Conservation (phyloP, 2,329 filamentous ascomycete genomes). For the Scytalidium lignicola region DNA sequence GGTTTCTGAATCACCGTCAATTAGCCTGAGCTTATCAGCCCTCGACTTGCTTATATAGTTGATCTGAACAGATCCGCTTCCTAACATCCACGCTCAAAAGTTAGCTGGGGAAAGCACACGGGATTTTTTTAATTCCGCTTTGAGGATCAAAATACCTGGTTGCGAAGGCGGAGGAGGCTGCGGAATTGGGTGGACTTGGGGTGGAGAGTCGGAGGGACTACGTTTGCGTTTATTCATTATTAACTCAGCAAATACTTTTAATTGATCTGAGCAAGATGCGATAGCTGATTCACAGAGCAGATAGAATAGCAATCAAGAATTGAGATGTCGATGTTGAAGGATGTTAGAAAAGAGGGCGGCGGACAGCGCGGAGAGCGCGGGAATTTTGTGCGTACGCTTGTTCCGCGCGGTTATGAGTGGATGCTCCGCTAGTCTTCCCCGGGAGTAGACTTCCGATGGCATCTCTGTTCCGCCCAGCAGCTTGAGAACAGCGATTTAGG, state of each 20-base stretch:
- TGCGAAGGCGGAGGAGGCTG: slow-evolving; percentile 19
- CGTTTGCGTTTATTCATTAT: slow-evolving; percentile 19
- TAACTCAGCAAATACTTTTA: too few relatives aligned
- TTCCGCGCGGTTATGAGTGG: background rate
- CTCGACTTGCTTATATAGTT: slow-evolving; percentile 48
- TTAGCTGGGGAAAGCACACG: background rate
- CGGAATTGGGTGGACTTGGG: slow-evolving; percentile 34
- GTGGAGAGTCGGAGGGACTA: slow-evolving; percentile 23
- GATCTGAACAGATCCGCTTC: slow-evolving; percentile 37
- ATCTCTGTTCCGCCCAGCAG: background rate
- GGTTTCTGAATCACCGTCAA: slow-evolving; percentile 56
- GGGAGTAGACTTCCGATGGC: background rate
- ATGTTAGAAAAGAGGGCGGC: background rate
- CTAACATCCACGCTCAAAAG: background rate
- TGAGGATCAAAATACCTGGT: slow-evolving; percentile 2
- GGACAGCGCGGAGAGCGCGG: background rate
- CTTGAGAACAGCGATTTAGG: too few relatives aligned
- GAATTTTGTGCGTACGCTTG: background rate
- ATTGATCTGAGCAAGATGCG: too few relatives aligned
- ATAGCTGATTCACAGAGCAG: too few relatives aligned
- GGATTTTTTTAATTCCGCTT: background rate
- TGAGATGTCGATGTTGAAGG: background rate
- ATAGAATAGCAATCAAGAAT: too few relatives aligned
- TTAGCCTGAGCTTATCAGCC: slow-evolving; percentile 41
- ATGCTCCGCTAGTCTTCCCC: background rate